Base-by-base conservation (phyloP, 208 protist genomes). In the Naegleria lovaniensis region DNA sequence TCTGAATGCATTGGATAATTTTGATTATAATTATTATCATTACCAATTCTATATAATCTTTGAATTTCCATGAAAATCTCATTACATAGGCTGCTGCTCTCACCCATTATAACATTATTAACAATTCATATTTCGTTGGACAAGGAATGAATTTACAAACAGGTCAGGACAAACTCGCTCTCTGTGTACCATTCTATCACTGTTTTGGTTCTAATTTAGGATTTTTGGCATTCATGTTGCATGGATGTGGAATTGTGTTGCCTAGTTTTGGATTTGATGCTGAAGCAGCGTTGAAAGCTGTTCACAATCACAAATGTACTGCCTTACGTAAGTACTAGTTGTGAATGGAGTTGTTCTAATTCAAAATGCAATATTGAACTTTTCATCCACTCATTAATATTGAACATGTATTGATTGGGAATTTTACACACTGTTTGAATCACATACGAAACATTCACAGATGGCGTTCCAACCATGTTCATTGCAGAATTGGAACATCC, bases 381-480 rank as follows among this genome's bases (percentile, higher is more conserved):
- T n/a, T n/a, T n/a, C 43, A 48, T 48, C 1, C 43, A 48, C 43
- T 9, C 43, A 48, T 48, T 48, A 9, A 48, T 48, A 48, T n/a
- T n/a, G n/a, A n/a, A n/a, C n/a, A n/a, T n/a, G n/a, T n/a, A n/a
- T n/a, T n/a, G n/a, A n/a, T n/a, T n/a, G n/a, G n/a, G n/a, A n/a
- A n/a, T n/a, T n/a, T n/a, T n/a, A n/a, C n/a, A n/a, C n/a, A n/a
- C n/a, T n/a, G n/a, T n/a, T n/a, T n/a, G n/a, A n/a, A n/a, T n/a
- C n/a, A n/a, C n/a, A n/a, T n/a, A n/a, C n/a, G n/a, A n/a, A n/a
- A n/a, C n/a, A n/a, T n/a, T n/a, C 43, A 48, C 43, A 48, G 43
- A 96, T 43, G 95, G 95, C n/a, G 94, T 96, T 33, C 95, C 95
- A 25, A 96, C 95, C 5, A 95, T 95, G 93, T 95, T 96, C 76